These are phyloP conservation scores for Aspergillus sp. DNA, from an alignment of 2,329 filamentous ascomycete species.

Conservation along the genomic window DNA sequence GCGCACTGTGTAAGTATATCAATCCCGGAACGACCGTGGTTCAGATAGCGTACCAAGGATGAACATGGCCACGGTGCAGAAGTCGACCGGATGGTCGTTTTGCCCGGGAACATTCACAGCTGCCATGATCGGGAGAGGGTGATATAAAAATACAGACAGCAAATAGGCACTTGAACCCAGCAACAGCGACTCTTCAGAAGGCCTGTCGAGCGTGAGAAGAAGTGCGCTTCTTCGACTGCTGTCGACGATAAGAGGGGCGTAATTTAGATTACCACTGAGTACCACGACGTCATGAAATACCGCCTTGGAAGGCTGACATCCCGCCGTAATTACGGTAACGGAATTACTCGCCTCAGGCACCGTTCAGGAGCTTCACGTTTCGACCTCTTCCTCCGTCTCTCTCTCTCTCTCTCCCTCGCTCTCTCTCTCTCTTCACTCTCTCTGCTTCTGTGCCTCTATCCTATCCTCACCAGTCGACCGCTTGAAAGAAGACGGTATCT, in stretches of 20 bases:
- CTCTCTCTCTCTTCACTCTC: too few species aligned
- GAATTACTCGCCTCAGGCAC: conserved; percentile 9
- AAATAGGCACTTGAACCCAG: not conserved
- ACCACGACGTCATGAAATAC: conserved; percentile 13
- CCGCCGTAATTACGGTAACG: conserved; percentile 15
- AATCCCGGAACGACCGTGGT: not conserved
- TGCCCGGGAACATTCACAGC: conserved; percentile 1
- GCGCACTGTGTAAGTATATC: not conserved
- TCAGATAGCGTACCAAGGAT: conserved; percentile 46
- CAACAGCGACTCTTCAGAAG: not conserved
- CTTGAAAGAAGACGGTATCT: not conserved
- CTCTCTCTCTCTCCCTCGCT: not conserved
- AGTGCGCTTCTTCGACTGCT: not conserved
- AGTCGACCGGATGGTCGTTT: conserved; percentile 38
- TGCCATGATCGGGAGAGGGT: conserved; percentile 11
- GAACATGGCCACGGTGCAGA: conserved; percentile 56
- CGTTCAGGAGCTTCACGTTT: conserved; percentile 15
- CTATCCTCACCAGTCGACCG: not conserved
- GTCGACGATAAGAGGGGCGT: not conserved
- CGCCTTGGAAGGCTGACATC: not conserved
- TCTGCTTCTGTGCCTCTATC: not conserved
- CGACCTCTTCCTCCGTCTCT: conserved; percentile 7
- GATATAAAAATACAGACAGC: not conserved
- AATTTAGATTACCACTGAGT: conserved; percentile 6
- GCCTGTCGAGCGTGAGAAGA: too few species aligned